Percentiles rank a stretch among this genome's conserved stretches.
These are phyloP conservation scores for Leccinum fallax DNA, from an alignment of 1,284 basidiomycete genomes.

Conservation along the genomic window DNA sequence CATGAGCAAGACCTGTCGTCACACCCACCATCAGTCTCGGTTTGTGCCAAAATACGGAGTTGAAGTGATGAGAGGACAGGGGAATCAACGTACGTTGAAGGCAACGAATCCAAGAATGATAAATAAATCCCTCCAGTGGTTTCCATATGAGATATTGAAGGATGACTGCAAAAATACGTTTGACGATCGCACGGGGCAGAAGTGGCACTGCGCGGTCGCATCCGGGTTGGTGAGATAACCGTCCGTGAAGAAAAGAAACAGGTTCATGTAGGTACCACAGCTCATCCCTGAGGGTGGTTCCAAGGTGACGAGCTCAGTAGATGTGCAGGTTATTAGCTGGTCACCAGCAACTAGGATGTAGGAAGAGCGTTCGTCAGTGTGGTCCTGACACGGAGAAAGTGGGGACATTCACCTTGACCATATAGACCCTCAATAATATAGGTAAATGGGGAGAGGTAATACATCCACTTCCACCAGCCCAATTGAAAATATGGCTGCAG, in stretches of 20 bases:
- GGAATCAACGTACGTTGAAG: conserved; percentile 45
- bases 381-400: not conserved
- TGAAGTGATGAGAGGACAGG: not conserved
- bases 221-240: conserved; percentile 69
- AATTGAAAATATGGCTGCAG: conserved; percentile 61
- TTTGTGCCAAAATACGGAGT: not conserved
- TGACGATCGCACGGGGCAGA: conserved; percentile 50
- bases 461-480: conserved; percentile 86
- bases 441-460: conserved; percentile 33
- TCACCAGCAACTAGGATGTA: conserved; percentile 42
- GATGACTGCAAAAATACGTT: conserved; percentile 43
- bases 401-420: conserved; percentile 7
- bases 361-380: not conserved
- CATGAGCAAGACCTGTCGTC: conserved; percentile 31
- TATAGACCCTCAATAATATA: conserved; percentile 12
- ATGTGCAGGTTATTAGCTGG: conserved; percentile 55
- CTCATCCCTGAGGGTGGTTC: conserved; percentile 62
- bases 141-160: conserved; percentile 50
- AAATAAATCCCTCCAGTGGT: conserved; percentile 52
- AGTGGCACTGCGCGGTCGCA: conserved; percentile 54
- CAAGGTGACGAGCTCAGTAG: conserved; percentile 54
- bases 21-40: not conserved
- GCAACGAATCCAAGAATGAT: conserved; percentile 42
- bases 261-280: conserved; percentile 57
- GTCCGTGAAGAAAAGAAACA: conserved; percentile 53